Percentiles rank a stretch among this genome's conserved stretches.
These are phyloP conservation scores for Cucurbita pepo DNA, from an alignment of 306 rosid genomes.

Conservation along the genomic window DNA sequence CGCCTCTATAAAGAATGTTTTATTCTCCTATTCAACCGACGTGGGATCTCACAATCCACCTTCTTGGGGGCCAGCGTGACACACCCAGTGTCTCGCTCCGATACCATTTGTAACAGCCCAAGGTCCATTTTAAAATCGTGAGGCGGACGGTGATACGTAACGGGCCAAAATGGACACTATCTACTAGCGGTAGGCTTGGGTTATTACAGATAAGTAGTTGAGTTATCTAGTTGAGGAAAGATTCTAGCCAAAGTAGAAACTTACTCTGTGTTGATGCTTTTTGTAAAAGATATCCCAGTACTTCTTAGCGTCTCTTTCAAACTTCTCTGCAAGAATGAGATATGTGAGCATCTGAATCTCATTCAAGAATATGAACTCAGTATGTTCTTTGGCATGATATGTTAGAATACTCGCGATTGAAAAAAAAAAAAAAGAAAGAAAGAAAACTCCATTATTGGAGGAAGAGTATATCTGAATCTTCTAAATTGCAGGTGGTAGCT, in stretches of 20 bases:
- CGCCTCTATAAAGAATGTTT: too few relatives aligned
- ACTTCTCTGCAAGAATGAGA: slow-evolving; percentile 28
- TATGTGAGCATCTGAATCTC: not conserved
- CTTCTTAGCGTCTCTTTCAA: slow-evolving; percentile 77
- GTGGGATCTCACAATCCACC: too few relatives aligned
- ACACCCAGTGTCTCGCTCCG: too few relatives aligned
- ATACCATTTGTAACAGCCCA: too few relatives aligned
- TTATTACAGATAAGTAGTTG: not conserved
- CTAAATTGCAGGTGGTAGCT: slow-evolving; percentile 25
- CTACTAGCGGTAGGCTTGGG: too few relatives aligned
- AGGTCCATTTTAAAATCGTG: too few relatives aligned
- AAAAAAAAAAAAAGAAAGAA: slow-evolving; percentile 34
- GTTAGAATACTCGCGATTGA: not conserved
- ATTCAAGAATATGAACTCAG: not conserved
- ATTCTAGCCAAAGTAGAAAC: slow-evolving; percentile 4
- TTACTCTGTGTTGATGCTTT: slow-evolving; percentile 68
- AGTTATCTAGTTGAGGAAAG: not conserved
- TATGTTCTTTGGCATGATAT: not conserved
- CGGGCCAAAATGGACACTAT: too few relatives aligned
- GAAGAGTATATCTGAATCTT: slow-evolving; percentile 64
- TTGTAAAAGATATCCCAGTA: slow-evolving; percentile 93
- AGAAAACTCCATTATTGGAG: slow-evolving; percentile 39
- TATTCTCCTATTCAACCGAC: too few relatives aligned
- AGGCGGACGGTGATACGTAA: too few relatives aligned
- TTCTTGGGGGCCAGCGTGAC: too few relatives aligned